Evolutionary conservation across 768 basidiomycete genomes (phyloP).

Genomic region (Exsudoporus frostii): DNA sequence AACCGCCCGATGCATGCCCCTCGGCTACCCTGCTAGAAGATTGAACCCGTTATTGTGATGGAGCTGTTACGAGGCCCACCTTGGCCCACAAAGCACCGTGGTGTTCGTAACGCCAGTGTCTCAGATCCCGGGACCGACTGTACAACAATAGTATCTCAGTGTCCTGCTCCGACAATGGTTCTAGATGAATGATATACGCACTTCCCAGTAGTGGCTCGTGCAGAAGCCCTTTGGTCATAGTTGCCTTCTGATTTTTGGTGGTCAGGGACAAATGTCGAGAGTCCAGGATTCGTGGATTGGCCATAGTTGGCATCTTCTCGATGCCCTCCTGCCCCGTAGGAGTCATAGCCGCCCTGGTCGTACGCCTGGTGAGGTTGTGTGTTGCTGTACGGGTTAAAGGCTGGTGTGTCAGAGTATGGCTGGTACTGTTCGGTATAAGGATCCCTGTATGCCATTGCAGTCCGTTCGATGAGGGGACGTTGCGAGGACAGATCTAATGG

Average conservation of each 20-base stretch:
- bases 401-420: constrained; percentile 34
- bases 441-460: constrained; percentile 50
- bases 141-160: constrained; percentile 6
- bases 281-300: constrained; percentile 12
- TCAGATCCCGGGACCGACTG: constrained; percentile 34
- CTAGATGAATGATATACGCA: constrained; percentile 19
- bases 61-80: constrained; percentile 32
- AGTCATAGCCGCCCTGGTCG: constrained; percentile 43
- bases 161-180: neutral
- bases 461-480: neutral
- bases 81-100: constrained; percentile 69
- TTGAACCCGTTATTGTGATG: neutral
- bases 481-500: neutral
- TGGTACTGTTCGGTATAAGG: constrained; percentile 43
- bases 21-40: constrained; percentile 49
- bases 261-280: constrained; percentile 11
- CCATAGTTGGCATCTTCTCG: constrained; percentile 36
- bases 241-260: constrained; percentile 32
- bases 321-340: constrained; percentile 29
- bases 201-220: constrained; percentile 29
- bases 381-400: constrained; percentile 46
- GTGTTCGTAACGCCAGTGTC: constrained; percentile 52
- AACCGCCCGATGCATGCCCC: constrained; percentile 63
- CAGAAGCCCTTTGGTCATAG: constrained; percentile 43
- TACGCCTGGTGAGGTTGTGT: constrained; percentile 50